Base-by-base conservation (phyloP, 2,329 filamentous ascomycete species). In the Hymenoscyphus scutula region DNA sequence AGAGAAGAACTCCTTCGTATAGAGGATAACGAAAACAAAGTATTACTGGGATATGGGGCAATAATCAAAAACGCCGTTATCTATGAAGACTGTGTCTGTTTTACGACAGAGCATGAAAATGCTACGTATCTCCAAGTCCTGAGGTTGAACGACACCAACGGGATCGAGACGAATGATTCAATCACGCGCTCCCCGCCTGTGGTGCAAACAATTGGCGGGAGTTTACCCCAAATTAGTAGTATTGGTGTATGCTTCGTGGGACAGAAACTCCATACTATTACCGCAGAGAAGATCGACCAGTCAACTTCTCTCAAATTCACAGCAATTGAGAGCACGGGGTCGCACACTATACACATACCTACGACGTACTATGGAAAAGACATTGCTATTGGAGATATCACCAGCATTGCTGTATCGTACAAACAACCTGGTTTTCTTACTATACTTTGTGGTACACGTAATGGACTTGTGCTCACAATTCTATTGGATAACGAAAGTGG, bases 401-500 rank as follows among this genome's bases (percentile, higher is more conserved):
- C 65, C 34, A 74, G 72, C 59, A 67, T 73, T 19, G 65, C 64
- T n/a, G 51, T 69, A 15, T 48, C 60, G 10, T 41, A 56, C 7
- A 25, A 51, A 2, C 32, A 53, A 7, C 19, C 59, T 30, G 60
- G 63, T 8, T 56, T 60, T 19, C 48, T 73, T 15, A 58, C 65
- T 10, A 27, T 73, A 11, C 56, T 73, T 6, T 73, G 72, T 55
- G 73, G 73, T 19, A 73, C 72, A 34, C 65, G 69, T 15, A 72
- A 71, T 59, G 72, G 73, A 4, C 60, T 68, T n/a, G 48, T 73
- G 2, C 37, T 71, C n/a, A 69, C 64, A 5, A 48, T 71, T 25
- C 58, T 70, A 23, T 56, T 72, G 27, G 37, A 65, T 45, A 56
- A 62, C 11, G 63, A 6, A 4, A 58, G 30, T 30, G 56, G 68